A percentile compares a stretch with the other conserved stretches of the same genome.
Evolutionary conservation across 257 asterid genomes (phyloP).

Genomic region (Parsonsia alboflavescens): DNA sequence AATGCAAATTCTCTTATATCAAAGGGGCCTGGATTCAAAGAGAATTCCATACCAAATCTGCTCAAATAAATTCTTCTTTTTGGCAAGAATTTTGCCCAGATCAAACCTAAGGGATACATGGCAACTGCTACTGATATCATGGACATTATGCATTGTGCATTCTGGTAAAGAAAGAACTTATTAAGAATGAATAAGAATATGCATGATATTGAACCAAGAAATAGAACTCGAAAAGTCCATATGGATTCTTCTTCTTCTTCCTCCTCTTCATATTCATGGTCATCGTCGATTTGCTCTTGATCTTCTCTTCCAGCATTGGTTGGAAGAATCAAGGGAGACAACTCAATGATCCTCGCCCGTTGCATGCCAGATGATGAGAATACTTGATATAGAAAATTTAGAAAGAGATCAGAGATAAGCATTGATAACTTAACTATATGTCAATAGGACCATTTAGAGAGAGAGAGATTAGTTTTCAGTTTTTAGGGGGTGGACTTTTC

Average conservation of each 20-base stretch:
- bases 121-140: slow-evolving; percentile 32
- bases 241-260: slow-evolving; percentile 24
- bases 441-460: no score
- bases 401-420: not conserved
- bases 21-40: slow-evolving; percentile 55
- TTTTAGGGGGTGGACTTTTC: not conserved
- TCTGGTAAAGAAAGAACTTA: slow-evolving; percentile 39
- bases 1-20: slow-evolving; percentile 48
- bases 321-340: not conserved
- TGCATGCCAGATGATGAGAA: not conserved
- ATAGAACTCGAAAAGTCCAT: slow-evolving; percentile 60
- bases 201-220: slow-evolving; percentile 49
- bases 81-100: slow-evolving; percentile 47
- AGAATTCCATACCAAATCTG: slow-evolving; percentile 42
- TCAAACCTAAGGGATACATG: slow-evolving; percentile 36
- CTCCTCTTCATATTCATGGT: slow-evolving; percentile 7
- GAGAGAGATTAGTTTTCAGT: no score
- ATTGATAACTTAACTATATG: no score
- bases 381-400: not conserved
- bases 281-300: not conserved
- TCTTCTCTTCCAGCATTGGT: not conserved
- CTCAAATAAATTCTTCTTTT: slow-evolving; percentile 35
- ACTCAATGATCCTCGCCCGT: not conserved
- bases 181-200: slow-evolving; percentile 33
- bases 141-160: slow-evolving; percentile 48